These are phyloP conservation scores for Capsicum rhomboideum DNA, from an alignment of 257 asterid genomes.

Conservation along the genomic window DNA sequence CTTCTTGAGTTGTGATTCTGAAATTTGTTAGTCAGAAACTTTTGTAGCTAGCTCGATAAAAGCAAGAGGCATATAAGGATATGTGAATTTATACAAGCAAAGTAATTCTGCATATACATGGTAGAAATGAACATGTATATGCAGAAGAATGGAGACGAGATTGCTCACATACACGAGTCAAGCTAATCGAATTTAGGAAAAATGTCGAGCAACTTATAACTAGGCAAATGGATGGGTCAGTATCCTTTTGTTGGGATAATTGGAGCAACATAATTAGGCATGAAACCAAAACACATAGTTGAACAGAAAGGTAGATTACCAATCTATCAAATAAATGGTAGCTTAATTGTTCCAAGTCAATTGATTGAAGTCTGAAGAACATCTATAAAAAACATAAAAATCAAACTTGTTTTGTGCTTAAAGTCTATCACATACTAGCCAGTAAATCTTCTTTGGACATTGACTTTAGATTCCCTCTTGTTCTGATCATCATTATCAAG, in stretches of 20 bases:
- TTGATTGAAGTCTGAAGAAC: not conserved
- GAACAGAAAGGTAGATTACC: not conserved
- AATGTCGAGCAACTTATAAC: not conserved
- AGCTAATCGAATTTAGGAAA: too few relatives aligned
- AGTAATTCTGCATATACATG: too few relatives aligned
- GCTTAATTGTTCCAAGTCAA: not conserved
- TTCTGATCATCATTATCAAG: not conserved
- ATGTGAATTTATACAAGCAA: too few relatives aligned
- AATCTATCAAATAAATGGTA: not conserved
- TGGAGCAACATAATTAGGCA: not conserved
- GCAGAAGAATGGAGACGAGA: too few relatives aligned
- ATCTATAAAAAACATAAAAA: not conserved
- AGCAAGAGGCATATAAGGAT: too few relatives aligned
- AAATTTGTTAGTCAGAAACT: too few relatives aligned
- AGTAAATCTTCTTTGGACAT: not conserved
- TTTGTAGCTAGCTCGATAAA: too few relatives aligned
- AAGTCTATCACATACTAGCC: not conserved
- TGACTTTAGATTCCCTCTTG: not conserved
- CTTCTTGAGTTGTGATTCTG: not conserved
- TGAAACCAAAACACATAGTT: not conserved
- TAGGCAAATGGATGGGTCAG: not conserved
- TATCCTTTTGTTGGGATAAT: not conserved
- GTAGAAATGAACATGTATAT: too few relatives aligned
- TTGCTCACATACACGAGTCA: too few relatives aligned
- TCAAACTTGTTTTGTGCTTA: not conserved